phyloP scores from a whole-genome alignment of 805 yeast species.

The Millerozyma acaciae region DNA sequence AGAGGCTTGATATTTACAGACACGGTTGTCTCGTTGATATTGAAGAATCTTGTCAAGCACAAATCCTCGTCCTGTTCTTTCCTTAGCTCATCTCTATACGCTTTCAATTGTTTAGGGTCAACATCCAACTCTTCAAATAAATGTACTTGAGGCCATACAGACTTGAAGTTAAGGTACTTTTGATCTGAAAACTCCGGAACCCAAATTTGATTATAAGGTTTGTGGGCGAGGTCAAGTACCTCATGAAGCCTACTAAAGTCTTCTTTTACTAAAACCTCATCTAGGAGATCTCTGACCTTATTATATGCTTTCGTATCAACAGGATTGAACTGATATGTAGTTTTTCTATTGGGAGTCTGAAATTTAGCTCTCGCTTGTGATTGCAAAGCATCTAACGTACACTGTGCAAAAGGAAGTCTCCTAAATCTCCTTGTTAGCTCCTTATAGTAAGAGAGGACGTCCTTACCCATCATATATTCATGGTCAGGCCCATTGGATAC shows the following conservation, averaged over 20 bases:
- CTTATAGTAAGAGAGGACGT: slow-evolving; percentile 21
- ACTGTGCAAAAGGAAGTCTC: slow-evolving; percentile 28
- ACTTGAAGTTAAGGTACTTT: slow-evolving; percentile 19
- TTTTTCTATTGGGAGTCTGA: slow-evolving; percentile 2
- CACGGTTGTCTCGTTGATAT: slow-evolving; percentile 2
- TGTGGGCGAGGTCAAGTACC: slow-evolving; percentile 28
- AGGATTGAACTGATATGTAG: not conserved
- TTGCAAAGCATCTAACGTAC: not conserved
- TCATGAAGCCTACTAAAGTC: slow-evolving; percentile 19
- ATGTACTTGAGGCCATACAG: slow-evolving; percentile 35
- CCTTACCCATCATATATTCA: too few relatives aligned
- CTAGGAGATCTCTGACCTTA: slow-evolving; percentile 12
- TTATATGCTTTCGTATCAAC: slow-evolving; percentile 12
- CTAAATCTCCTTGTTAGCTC: slow-evolving; percentile 19
- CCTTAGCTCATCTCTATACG: slow-evolving; percentile 15
- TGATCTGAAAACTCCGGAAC: slow-evolving; percentile 14
- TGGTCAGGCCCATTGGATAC: too few relatives aligned
- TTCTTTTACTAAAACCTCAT: slow-evolving; percentile 26
- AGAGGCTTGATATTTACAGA: not conserved
- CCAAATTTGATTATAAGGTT: slow-evolving; percentile 15
- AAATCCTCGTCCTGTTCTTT: slow-evolving; percentile 12
- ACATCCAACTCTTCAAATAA: slow-evolving; percentile 23
- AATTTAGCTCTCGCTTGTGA: slow-evolving; percentile 1
- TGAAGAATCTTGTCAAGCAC: slow-evolving; percentile 13
- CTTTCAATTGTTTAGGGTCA: slow-evolving; percentile 5